Evolutionary conservation across 805 yeast genomes (phyloP).

Genomic region (Candida nanaspora): DNA sequence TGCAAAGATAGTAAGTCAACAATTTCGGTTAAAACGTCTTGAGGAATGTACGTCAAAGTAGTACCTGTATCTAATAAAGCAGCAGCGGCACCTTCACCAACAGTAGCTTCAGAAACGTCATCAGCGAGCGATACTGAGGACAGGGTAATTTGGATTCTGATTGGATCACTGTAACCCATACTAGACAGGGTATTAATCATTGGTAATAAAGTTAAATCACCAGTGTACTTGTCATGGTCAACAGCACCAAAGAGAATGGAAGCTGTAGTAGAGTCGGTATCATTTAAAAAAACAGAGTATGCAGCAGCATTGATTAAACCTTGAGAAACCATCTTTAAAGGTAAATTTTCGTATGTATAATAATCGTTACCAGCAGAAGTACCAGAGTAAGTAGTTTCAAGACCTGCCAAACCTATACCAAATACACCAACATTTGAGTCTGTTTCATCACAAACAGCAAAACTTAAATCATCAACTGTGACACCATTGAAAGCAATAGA

Average conservation of each 20-base stretch:
- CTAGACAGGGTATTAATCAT: constrained; percentile 35
- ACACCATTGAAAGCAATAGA: constrained; percentile 43
- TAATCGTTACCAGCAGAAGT: constrained; percentile 6
- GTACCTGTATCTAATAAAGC: constrained; percentile 55
- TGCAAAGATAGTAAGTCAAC: constrained; percentile 30
- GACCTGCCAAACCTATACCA: constrained; percentile 63
- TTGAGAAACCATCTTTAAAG: constrained; percentile 47
- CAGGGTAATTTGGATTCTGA: constrained; percentile 43
- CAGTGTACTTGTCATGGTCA: constrained; percentile 55
- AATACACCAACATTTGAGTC: constrained; percentile 64
- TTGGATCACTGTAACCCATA: constrained; percentile 29
- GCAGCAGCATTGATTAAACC: constrained; percentile 50
- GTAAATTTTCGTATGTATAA: constrained; percentile 58
- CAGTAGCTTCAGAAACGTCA: constrained; percentile 8
- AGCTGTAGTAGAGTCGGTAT: constrained; percentile 35
- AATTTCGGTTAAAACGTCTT: constrained; percentile 17
- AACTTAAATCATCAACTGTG: constrained; percentile 42
- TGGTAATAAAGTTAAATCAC: constrained; percentile 43
- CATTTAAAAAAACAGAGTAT: constrained; percentile 58
- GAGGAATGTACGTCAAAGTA: constrained; percentile 41
- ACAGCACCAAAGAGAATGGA: constrained; percentile 67
- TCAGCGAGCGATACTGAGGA: constrained; percentile 28
- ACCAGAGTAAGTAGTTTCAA: constrained; percentile 53
- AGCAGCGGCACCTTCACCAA: constrained; percentile 25
- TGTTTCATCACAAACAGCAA: constrained; percentile 68